Percentiles rank a stretch among this genome's conserved stretches.
These are phyloP conservation scores for Sindora glabra DNA, from an alignment of 306 rosid genomes.

Conservation along the genomic window DNA sequence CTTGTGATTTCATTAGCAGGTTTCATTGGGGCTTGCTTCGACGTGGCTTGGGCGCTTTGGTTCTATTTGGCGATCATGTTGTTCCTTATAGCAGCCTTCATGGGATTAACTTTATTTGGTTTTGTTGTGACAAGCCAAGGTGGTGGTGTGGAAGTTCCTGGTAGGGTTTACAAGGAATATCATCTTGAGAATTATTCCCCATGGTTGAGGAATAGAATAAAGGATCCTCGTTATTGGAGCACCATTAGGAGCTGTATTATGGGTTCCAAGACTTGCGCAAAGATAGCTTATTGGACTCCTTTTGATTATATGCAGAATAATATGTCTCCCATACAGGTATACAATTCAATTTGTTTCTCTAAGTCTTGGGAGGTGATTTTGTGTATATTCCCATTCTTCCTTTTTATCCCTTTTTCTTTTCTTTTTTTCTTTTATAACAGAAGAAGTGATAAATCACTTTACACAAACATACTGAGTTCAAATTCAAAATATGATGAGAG, in stretches of 20 bases:
- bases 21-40: slow-evolving; percentile 89
- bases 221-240: slow-evolving; percentile 60
- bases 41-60: slow-evolving; percentile 93
- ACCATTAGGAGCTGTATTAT: slow-evolving; percentile 60
- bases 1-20: slow-evolving; percentile 78
- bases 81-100: slow-evolving; percentile 52
- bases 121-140: slow-evolving; percentile 63
- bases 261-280: slow-evolving; percentile 74
- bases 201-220: slow-evolving; percentile 68
- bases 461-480: too few relatives aligned
- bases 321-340: slow-evolving; percentile 81
- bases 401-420: neutral
- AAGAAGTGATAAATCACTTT: too few relatives aligned
- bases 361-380: neutral
- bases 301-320: slow-evolving; percentile 66
- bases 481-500: too few relatives aligned
- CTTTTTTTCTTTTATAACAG: neutral
- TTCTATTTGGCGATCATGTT: slow-evolving; percentile 76
- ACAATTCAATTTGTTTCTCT: neutral
- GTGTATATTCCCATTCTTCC: neutral
- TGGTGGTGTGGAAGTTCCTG: slow-evolving; percentile 65
- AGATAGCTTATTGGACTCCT: slow-evolving; percentile 58
- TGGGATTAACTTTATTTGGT: slow-evolving; percentile 70
- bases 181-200: slow-evolving; percentile 57
- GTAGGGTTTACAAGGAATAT: slow-evolving; percentile 67